A percentile compares a stretch with the other conserved stretches of the same genome.
Evolutionary conservation across 495 filamentous ascomycete genomes (phyloP).

Genomic region (Penicillium angulare): DNA sequence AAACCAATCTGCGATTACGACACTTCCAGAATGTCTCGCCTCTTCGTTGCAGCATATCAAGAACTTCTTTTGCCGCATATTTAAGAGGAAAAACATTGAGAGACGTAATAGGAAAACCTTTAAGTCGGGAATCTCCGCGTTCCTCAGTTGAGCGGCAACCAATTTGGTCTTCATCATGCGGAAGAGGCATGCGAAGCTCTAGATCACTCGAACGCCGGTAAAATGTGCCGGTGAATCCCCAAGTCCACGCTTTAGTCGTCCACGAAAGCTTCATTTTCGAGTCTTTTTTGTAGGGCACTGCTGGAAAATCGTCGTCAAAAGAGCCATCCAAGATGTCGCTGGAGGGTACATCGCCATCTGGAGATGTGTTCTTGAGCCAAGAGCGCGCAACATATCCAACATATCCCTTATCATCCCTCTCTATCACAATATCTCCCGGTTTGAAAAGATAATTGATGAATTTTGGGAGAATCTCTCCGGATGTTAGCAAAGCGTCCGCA

Average conservation of each 20-base stretch:
- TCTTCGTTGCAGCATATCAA: neutral
- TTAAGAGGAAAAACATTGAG: neutral
- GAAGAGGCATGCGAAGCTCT: too few species aligned
- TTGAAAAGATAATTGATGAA: neutral
- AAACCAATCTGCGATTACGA: constrained; percentile 14
- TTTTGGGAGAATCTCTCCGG: neutral
- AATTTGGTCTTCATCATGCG: too few species aligned
- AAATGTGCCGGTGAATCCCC: neutral
- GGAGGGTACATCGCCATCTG: too few species aligned
- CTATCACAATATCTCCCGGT: neutral
- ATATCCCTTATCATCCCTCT: neutral
- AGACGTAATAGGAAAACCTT: neutral
- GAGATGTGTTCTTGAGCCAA: neutral
- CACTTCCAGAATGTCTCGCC: constrained; percentile 19
- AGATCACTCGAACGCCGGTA: neutral
- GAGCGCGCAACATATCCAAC: neutral
- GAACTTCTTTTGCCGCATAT: neutral
- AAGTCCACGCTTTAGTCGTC: neutral
- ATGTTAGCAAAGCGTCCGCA: neutral
- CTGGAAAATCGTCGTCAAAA: too few species aligned
- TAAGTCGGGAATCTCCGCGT: neutral
- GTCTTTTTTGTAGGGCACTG: neutral
- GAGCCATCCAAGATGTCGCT: too few species aligned
- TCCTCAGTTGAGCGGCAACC: neutral
- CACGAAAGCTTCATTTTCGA: too few species aligned